Conservation (phyloP, 257 asterid genomes). For the Lycium barbarum region DNA sequence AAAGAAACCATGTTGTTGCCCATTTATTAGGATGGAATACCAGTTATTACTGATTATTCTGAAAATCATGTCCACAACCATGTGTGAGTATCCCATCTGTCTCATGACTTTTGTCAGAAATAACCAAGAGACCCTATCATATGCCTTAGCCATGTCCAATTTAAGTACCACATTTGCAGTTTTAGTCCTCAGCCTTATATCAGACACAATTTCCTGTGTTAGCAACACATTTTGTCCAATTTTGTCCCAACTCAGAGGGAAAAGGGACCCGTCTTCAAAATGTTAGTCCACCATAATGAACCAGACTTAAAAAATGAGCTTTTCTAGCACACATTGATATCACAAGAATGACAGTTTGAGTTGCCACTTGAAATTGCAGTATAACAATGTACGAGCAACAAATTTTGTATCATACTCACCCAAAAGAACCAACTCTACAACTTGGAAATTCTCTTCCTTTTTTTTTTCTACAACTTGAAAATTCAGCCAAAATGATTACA, state of each 20-base stretch:
- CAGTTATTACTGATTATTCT: too few species aligned
- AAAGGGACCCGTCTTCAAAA: background rate
- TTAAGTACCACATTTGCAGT: too few species aligned
- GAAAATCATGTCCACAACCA: too few species aligned
- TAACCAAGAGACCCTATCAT: too few species aligned
- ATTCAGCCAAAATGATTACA: background rate
- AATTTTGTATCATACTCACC: background rate
- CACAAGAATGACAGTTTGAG: background rate
- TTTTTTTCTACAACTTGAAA: background rate
- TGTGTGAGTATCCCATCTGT: too few species aligned
- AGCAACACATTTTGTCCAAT: too few species aligned
- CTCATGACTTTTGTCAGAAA: too few species aligned
- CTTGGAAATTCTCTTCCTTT: background rate
- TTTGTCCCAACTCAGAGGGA: background rate
- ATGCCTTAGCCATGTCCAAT: too few species aligned
- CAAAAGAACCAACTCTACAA: conserved; percentile 23
- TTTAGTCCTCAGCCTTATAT: too few species aligned
- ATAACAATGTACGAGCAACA: conserved; percentile 23
- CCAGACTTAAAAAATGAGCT: background rate
- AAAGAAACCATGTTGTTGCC: too few species aligned
- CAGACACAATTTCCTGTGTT: too few species aligned
- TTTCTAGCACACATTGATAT: background rate
- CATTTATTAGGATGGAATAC: too few species aligned
- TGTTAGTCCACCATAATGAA: background rate
- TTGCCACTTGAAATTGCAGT: conserved; percentile 3